Conservation (phyloP, 106 monocot genomes). For the Allium cepa region DNA sequence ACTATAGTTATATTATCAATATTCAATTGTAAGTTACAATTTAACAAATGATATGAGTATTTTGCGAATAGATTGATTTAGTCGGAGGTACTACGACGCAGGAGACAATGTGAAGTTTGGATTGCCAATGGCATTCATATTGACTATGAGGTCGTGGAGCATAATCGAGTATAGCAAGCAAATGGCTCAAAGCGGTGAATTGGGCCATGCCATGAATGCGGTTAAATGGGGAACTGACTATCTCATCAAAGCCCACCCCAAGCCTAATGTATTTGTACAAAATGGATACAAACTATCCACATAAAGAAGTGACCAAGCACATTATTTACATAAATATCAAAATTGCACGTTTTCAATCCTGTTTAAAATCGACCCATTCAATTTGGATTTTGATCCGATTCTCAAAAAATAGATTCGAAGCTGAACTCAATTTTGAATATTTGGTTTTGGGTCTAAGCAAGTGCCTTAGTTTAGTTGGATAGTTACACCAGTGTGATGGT, state of each 20-base stretch:
- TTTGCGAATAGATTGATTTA: conserved; percentile 39
- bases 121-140: conserved; percentile 66
- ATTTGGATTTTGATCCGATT: too few relatives aligned
- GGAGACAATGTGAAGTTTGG: conserved; percentile 85
- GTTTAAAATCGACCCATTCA: too few relatives aligned
- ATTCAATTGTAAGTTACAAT: neutral
- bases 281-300: too few relatives aligned
- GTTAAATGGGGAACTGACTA: conserved; percentile 97
- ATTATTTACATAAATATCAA: too few relatives aligned
- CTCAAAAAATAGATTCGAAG: too few relatives aligned
- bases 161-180: conserved; percentile 80
- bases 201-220: conserved; percentile 86
- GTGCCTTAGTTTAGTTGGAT: too few relatives aligned
- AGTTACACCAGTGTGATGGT: too few relatives aligned
- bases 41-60: neutral
- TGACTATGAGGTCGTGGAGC: conserved; percentile 79
- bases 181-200: conserved; percentile 74
- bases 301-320: too few relatives aligned
- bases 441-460: too few relatives aligned
- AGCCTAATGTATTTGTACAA: conserved; percentile 26
- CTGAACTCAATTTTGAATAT: too few relatives aligned
- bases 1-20: neutral
- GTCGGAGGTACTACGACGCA: conserved; percentile 81
- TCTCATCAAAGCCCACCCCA: conserved; percentile 86
- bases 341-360: too few relatives aligned